Evolutionary conservation across 257 asterid species (phyloP), one percentile per base, ranked within the genome.

Genomic region (Linderniella brevidens): DNA sequence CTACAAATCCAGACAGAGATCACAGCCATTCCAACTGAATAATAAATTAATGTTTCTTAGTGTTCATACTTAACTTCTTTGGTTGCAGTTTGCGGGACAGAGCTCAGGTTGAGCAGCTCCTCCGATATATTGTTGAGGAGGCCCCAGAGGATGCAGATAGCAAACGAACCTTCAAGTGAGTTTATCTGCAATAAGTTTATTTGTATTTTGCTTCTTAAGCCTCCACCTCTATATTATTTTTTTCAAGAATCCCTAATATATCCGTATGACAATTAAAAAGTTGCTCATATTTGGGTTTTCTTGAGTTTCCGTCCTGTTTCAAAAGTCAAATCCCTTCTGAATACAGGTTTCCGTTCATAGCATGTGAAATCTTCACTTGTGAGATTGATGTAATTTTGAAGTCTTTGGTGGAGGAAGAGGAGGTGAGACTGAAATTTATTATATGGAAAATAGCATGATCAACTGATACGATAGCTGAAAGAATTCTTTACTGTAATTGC

Each of bases 351-450:
- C 99, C 99, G 35, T 90, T 90, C 63, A 74, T 90, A 63, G 86
- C 99, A 13, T 85, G 94, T 70, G 99, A 90, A 77, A 71, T 85
- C 46, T 85, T 90, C 66, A 81, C 96, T 0, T 90, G 99, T 47
- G 99, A 90, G 69, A 90, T 90, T 48, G 99, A 90, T 62, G 94
- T 86, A 65, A 90, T 90, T 69, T 67, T 90, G 71, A 85, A 85
- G 83, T 75, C 94, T 42, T 48, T 90, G 64, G 99, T 90, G 56
- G 99, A 90, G 39, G 92, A 82, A 57, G 92, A 90, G 61, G 96
- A 85, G 92, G 99, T 90, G 61, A 47, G 61, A 9, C 57, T 55
- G 56, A 64, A 48, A 42, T 57, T 38, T 47, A 35, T 52, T 29
- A 46, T 14, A 61, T 53, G 44, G 14, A 32, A 43, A 13, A 48